Base-by-base conservation (phyloP, 257 asterid species). In the Verbena officinalis region DNA sequence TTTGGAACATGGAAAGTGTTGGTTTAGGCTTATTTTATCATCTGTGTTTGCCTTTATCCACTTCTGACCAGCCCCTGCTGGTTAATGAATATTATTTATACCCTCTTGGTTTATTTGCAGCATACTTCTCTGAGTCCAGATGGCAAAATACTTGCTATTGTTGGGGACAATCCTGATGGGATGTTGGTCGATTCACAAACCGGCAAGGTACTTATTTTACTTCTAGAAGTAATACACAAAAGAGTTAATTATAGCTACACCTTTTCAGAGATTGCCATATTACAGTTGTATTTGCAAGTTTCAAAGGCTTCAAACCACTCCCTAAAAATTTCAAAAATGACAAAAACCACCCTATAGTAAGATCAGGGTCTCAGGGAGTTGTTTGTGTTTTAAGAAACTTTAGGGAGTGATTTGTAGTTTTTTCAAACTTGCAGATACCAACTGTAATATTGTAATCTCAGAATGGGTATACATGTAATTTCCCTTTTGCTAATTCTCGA, bases 81-180 rank as follows among this genome's bases (percentile, higher is more conserved):
- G 23, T 13, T 42, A 22, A 46, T 42, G 61, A 24, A 14, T 46
- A 22, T 11, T 44, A 53, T 23, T 52, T 70, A 46, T 53, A 2
- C 9, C 21, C 7, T 61, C 62, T 59, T 61, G 31, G 39, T 59
- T 64, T 45, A 40, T 70, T 24, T 62, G 51, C 84, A 85, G 92
- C 92, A 85, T 62, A 77, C 89, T 55, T 82, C 89, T 55, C 74
- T 82, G 50, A 82, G 92, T 72, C 89, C 88, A 13, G 92, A 85
- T 68, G 73, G 83, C 62, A 85, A 82, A 74, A 24, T 80, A 38
- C 64, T 82, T 52, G 86, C 83, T 22, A 80, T 85, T 67, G 89
- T 85, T 63, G 92, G 92, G 62, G 92, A 85, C 72, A 80, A 80
- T 74, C 88, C 80, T 57, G 89, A 73, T 36, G 92, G 89, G 53